Evolutionary conservation across 306 rosid genomes (phyloP), one percentile per base, ranked within the genome.

Genomic region (Abrus pulchellus): DNA sequence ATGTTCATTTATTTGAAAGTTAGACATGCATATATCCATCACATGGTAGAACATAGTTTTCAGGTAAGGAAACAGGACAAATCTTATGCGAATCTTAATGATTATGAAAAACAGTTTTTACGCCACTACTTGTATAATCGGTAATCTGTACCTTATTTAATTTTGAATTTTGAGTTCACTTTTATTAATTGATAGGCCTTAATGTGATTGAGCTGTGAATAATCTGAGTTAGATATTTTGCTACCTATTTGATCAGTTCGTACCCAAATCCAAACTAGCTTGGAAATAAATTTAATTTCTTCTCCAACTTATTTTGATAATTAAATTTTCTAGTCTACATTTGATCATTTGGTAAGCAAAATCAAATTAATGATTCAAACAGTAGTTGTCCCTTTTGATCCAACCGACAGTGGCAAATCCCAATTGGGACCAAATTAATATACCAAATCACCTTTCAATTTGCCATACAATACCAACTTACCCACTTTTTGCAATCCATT

Each of bases 1-100:
- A 33, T 0, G 44, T 5, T 27, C 1, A 34, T 27, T 8, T 3
- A 63, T n/a, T 52, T 30, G 29, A 6, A 64, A 72, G 60, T 52
- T 32, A 81, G 84, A 53, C 28, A 28, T 3, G 40, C 75, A 54
- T 32, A 54, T 32, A 33, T 53, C 74, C 53, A 80, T 80, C 74
- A 63, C 2, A 40, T 10, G 80, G 80, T 53, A 33, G 41, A 80
- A 64, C 38, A 52, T 20, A 32, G 80, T 49, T 73, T 72, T 53
- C 84, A 63, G 43, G 5, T 10, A 44, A 52, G 48, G 7, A 72
- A 50, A 60, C n/a, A 48, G 5, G 48, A 47, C 38, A 7, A 36
- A 60, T 32, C 1, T 2, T 0, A n/a, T 6, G 13, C 12, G 43
- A 68, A 78, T 56, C 71, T 33, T 57, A 41, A n/a, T 62, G 48